These are phyloP conservation scores for Neonectria neomacrospora DNA, from an alignment of 2,329 filamentous ascomycete species.

Conservation along the genomic window DNA sequence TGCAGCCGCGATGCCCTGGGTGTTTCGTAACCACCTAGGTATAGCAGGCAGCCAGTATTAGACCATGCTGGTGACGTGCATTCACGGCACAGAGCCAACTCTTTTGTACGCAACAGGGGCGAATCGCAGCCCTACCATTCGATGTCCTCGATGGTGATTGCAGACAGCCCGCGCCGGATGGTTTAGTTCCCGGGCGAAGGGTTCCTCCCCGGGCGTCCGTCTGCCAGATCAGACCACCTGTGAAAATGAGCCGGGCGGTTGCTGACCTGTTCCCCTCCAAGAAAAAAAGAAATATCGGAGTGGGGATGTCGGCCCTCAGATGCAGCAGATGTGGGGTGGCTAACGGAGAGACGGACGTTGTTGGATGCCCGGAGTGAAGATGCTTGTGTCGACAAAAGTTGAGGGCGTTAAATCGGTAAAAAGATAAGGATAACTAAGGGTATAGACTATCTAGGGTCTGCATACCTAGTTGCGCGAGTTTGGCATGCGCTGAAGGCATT, in stretches of 20 bases:
- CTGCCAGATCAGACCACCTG: slow-evolving; percentile 17
- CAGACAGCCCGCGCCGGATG: slow-evolving; percentile 1
- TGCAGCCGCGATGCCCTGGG: background rate
- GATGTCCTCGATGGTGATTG: background rate
- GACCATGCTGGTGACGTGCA: background rate
- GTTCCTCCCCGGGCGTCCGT: background rate
- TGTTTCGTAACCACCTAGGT: background rate
- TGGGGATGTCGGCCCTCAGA: background rate
- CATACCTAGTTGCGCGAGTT: background rate
- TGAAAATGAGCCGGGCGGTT: background rate
- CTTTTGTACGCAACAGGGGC: background rate
- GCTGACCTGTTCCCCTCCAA: background rate
- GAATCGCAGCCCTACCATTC: background rate
- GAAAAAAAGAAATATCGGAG: background rate
- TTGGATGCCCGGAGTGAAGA: background rate
- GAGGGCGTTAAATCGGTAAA: background rate
- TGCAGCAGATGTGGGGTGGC: slow-evolving; percentile 3
- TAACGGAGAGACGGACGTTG: background rate
- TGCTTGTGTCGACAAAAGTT: background rate
- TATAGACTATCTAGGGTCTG: too few relatives aligned
- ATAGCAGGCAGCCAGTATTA: background rate
- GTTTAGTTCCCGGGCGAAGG: slow-evolving; percentile 4
- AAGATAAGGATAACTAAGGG: background rate
- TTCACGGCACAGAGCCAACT: background rate
- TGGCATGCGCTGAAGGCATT: background rate